Conservation (phyloP, 345 rosid species). For the Eucalyptus lansdowneana region DNA sequence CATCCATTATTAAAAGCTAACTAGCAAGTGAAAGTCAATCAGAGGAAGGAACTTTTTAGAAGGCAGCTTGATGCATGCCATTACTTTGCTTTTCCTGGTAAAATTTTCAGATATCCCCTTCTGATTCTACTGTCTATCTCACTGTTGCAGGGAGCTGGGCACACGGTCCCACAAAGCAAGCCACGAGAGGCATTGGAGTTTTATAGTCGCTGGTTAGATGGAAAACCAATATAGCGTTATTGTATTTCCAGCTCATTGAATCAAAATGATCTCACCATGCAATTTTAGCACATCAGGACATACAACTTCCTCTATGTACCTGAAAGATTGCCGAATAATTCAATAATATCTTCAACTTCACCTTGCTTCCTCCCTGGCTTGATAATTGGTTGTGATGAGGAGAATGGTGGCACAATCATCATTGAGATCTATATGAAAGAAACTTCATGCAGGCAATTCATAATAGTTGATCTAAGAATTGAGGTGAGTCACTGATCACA, state of each 20-base stretch:
- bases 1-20: neutral
- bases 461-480: neutral
- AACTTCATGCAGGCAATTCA: neutral
- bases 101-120: neutral
- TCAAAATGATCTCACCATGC: neutral
- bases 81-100: neutral
- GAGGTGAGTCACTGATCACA: neutral
- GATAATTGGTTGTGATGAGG: neutral
- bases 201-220: conserved; percentile 25
- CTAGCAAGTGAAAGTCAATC: neutral
- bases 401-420: neutral
- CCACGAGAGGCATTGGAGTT: conserved; percentile 38
- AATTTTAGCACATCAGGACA: neutral
- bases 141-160: conserved; percentile 48
- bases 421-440: neutral
- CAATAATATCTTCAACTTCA: neutral
- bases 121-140: neutral
- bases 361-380: neutral
- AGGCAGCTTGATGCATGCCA: neutral
- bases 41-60: neutral
- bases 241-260: neutral
- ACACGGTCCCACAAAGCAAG: conserved; percentile 46
- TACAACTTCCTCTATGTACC: neutral
- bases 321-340: neutral
- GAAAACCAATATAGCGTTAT: neutral